Percentiles rank a stretch among this genome's conserved stretches.
Evolutionary conservation across 108 stramenopile genomes (phyloP).

Genomic region (Stephanodiscus minutulus): DNA sequence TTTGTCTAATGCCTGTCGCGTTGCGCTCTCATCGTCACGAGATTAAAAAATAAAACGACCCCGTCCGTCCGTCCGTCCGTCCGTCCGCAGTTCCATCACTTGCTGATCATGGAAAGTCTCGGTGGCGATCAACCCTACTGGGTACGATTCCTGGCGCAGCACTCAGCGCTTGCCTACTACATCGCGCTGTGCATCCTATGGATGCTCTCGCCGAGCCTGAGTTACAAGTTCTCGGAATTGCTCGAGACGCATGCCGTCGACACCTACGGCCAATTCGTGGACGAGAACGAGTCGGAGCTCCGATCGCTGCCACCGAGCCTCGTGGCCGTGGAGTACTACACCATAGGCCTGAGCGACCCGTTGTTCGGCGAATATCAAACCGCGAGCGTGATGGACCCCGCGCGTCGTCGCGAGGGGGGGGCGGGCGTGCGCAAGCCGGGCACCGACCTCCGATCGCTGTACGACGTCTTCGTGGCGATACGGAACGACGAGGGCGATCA

Average conservation of each 20-base stretch:
- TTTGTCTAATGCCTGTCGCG: background rate
- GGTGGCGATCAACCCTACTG: conserved; percentile 78
- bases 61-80: background rate
- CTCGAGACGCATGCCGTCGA: conserved; percentile 83
- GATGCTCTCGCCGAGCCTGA: conserved; percentile 54
- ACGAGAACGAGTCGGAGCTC: conserved; percentile 66
- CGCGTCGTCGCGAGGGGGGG: background rate
- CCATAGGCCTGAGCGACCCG: conserved; percentile 53
- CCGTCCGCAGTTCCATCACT: conserved; percentile 58
- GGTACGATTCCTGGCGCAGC: conserved; percentile 84
- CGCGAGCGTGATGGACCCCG: conserved; percentile 15
- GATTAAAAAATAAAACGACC: background rate
- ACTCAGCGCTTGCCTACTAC: conserved; percentile 87
- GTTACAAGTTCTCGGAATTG: conserved; percentile 80
- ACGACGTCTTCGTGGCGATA: conserved; percentile 65
- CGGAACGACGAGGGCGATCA: conserved; percentile 68
- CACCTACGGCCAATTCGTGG: conserved; percentile 76
- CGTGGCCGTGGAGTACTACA: conserved; percentile 71
- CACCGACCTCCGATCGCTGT: conserved; percentile 44
- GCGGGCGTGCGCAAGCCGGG: conserved; percentile 42
- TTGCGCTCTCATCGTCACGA: background rate
- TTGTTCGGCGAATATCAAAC: conserved; percentile 72
- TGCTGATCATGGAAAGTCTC: conserved; percentile 90
- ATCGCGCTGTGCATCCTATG: conserved; percentile 60
- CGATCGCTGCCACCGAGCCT: conserved; percentile 60